Percentiles rank a stretch among this genome's conserved stretches.
Conservation (phyloP, 164 flowering plant species). For the Pachysandra terminalis region DNA sequence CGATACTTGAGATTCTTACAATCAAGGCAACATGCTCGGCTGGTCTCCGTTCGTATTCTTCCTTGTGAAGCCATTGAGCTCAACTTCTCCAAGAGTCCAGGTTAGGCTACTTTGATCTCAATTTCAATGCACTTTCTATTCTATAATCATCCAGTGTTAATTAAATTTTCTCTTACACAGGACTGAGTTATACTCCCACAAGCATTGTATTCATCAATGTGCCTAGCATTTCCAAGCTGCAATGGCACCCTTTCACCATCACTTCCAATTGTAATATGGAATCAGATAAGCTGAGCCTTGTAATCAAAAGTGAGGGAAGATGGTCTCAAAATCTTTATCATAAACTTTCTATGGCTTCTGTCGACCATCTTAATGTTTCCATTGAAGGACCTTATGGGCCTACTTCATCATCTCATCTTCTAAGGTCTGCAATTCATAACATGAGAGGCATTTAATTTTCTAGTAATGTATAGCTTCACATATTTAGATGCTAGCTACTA, state of each 20-base stretch:
- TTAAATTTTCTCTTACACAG: no score
- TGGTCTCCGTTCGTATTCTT: constrained; percentile 58
- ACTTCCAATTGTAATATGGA: constrained; percentile 59
- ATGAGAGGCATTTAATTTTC: no score
- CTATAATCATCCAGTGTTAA: no score
- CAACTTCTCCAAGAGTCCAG: constrained; percentile 64
- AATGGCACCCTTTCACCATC: constrained; percentile 83
- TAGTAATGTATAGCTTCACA: no score
- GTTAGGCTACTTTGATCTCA: no score
- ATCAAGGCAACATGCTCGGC: constrained; percentile 46
- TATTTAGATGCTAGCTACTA: no score
- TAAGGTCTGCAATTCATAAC: constrained; percentile 38
- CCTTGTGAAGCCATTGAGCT: constrained; percentile 71
- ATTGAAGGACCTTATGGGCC: constrained; percentile 98
- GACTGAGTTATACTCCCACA: constrained; percentile 48
- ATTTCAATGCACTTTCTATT: no score
- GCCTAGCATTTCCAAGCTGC: constrained; percentile 66
- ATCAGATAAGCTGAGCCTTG: constrained; percentile 49
- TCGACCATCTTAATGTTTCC: constrained; percentile 53
- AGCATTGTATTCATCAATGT: constrained; percentile 55
- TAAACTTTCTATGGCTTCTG: constrained; percentile 43
- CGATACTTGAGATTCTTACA: constrained; percentile 75
- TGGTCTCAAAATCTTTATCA: constrained; percentile 68
- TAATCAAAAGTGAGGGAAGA: constrained; percentile 52
- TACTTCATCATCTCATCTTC: constrained; percentile 44